Base-by-base conservation (phyloP, 2,329 filamentous ascomycete genomes). In the Fusarium sp. region DNA sequence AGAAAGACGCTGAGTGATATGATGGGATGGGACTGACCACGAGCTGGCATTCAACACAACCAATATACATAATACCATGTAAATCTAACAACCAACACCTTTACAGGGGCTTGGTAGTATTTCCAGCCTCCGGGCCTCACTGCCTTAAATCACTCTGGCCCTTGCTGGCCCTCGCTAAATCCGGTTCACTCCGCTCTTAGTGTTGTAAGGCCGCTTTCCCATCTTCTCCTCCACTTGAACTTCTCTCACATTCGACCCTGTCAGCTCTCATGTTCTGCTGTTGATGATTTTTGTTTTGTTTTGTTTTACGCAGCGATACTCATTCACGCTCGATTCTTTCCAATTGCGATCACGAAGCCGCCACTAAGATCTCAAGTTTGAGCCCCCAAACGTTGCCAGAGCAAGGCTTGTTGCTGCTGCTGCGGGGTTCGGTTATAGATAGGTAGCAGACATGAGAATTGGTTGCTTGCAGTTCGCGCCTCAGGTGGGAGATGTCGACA, bases 401-500 rank as follows among this genome's bases (percentile, higher is more conserved):
- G 9, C 9, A 18, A 58, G 57, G 8, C 47, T 18, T 36, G 16
- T 35, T 36, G 35, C 20, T 36, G 35, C 9, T 20, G 35, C 35
- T 36, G 35, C 35, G 35, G 35, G 35, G 35, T 36, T 36, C 35
- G 35, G 20, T 36, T 18, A 36, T 35, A 35, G 33, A 36, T 36
- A 20, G 18, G 35, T 36, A 20, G 35, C 18, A 22, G 36, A 22
- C 6, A 41, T 42, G 39, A 42, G 87, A 77, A 89, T 93, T 45
- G 92, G 85, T 0, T 92, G 91, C 65, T 82, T 94, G 16, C 92
- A 95, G 80, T 94, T 95, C 70, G 88, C 90, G 51, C 91, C 92
- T 18, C 86, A 90, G 77, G 86, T 95, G 47, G 93, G 91, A 57
- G 88, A 92, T 61, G 83, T 93, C 38, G 83, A 92, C 75, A 89